Percentiles rank a stretch among this genome's conserved stretches.
Evolutionary conservation across 371 early-diverging fungal genomes (phyloP).

Genomic region (Rhizomucor pusillus): DNA sequence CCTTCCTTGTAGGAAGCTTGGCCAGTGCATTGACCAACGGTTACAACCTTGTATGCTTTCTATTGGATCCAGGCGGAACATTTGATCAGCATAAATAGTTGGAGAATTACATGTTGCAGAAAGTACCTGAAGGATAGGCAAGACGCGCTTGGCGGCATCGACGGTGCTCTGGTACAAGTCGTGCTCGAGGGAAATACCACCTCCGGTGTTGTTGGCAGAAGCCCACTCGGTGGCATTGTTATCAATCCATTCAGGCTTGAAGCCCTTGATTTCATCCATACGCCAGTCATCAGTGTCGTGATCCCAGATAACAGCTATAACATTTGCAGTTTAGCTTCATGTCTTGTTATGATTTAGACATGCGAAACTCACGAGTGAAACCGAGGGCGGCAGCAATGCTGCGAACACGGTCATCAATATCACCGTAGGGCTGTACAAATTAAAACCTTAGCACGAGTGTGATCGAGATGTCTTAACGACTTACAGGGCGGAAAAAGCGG

Average conservation of each 20-base stretch:
- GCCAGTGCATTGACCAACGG: slow-evolving; percentile 41
- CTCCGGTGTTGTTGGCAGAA: slow-evolving; percentile 35
- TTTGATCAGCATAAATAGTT: neutral
- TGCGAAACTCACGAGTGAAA: slow-evolving; percentile 33
- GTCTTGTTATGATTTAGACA: neutral
- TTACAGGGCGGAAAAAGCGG: slow-evolving; percentile 47
- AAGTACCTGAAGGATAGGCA: slow-evolving; percentile 42
- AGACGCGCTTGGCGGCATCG: slow-evolving; percentile 60
- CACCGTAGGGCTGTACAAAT: slow-evolving; percentile 53
- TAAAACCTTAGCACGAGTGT: neutral
- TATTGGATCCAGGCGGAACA: slow-evolving; percentile 2
- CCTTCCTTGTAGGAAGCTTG: slow-evolving; percentile 41
- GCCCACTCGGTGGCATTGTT: slow-evolving; percentile 51
- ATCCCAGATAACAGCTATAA: slow-evolving; percentile 47
- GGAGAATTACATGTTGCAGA: neutral
- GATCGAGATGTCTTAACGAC: neutral
- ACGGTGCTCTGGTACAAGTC: slow-evolving; percentile 52
- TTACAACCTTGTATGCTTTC: slow-evolving; percentile 40
- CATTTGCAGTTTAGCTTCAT: neutral
- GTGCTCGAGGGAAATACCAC: slow-evolving; percentile 58
- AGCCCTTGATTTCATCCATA: slow-evolving; percentile 28
- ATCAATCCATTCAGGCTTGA: slow-evolving; percentile 41
- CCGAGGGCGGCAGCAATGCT: slow-evolving; percentile 56
- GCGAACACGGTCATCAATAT: slow-evolving; percentile 69
- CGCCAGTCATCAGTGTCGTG: slow-evolving; percentile 49